These are phyloP conservation scores for Rubus idaeus DNA, from an alignment of 306 rosid species.

Conservation along the genomic window DNA sequence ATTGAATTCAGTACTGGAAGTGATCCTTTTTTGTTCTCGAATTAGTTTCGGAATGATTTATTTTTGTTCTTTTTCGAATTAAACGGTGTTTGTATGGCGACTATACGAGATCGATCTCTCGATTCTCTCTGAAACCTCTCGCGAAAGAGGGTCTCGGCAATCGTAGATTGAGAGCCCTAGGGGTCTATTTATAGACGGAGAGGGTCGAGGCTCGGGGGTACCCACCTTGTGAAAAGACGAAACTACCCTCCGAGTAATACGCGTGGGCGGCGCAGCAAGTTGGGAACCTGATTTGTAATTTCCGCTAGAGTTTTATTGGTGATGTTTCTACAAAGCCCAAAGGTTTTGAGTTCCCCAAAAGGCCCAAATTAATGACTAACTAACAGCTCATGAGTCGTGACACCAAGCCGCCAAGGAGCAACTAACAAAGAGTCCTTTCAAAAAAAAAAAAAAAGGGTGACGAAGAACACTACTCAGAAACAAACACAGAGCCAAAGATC, in stretches of 20 bases:
- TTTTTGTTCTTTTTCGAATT: not conserved
- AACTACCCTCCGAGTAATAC: not conserved
- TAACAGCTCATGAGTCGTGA: too few relatives aligned
- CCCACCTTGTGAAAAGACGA: slow-evolving; percentile 1
- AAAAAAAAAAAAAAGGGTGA: too few relatives aligned
- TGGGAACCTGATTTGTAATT: not conserved
- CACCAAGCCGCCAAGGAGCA: too few relatives aligned
- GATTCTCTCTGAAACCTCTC: slow-evolving; percentile 3
- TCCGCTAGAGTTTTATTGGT: too few relatives aligned
- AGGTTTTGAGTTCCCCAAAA: not conserved
- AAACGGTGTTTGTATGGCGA: not conserved
- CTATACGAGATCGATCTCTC: slow-evolving; percentile 10
- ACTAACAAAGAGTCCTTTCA: too few relatives aligned
- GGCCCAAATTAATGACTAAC: not conserved
- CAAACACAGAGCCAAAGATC: too few relatives aligned
- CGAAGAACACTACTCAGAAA: too few relatives aligned
- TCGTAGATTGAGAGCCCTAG: accelerated
- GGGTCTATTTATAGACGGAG: slow-evolving; percentile 57
- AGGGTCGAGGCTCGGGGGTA: not conserved
- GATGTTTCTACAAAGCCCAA: not conserved
- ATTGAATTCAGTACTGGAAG: not conserved
- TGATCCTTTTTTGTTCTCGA: not conserved
- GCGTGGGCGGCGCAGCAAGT: not conserved
- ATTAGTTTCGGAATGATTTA: not conserved
- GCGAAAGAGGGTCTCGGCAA: slow-evolving; percentile 8